phyloP scores from a whole-genome alignment of 2,329 filamentous ascomycete species.

The Fusarium sp. region DNA sequence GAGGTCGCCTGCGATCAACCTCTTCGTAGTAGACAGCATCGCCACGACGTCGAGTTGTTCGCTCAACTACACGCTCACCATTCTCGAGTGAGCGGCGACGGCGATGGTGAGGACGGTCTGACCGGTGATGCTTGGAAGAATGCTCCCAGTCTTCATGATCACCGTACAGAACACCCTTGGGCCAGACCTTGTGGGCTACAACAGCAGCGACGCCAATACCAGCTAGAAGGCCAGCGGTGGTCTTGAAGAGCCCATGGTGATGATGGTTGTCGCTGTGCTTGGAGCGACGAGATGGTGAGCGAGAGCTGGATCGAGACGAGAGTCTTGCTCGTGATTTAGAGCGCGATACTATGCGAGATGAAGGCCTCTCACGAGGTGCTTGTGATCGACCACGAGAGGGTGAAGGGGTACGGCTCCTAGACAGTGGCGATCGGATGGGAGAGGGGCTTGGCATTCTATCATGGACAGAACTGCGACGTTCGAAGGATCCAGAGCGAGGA shows the following conservation, averaged over 20 bases:
- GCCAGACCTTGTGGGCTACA: conserved; percentile 49
- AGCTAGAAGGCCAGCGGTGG: conserved; percentile 46
- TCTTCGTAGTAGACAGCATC: conserved; percentile 36
- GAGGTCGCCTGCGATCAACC: conserved; percentile 21
- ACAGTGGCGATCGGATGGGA: conserved; percentile 13
- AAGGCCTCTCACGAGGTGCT: conserved; percentile 2
- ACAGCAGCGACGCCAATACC: conserved; percentile 49
- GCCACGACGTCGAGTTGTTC: conserved; percentile 15
- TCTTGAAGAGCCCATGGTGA: conserved; percentile 44
- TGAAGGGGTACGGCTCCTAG: conserved; percentile 23
- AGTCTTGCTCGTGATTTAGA: conserved; percentile 28
- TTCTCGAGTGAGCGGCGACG: conserved; percentile 21
- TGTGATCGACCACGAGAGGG: conserved; percentile 26
- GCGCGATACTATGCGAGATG: conserved; percentile 11
- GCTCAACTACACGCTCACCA: conserved; percentile 24
- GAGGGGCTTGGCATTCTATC: conserved; percentile 18
- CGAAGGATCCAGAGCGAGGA: conserved; percentile 33
- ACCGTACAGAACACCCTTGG: conserved; percentile 43
- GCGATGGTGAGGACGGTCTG: conserved; percentile 12
- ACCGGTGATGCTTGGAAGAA: conserved; percentile 20
- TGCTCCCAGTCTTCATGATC: conserved; percentile 46
- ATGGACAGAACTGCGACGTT: conserved; percentile 29
- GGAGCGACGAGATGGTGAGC: conserved; percentile 29
- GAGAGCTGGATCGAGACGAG: conserved; percentile 26
- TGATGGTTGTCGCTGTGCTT: conserved; percentile 28